Percentiles rank a stretch among this genome's conserved stretches.
Conservation (phyloP, 768 basidiomycete species). For the Aureoboletus auriporus region DNA sequence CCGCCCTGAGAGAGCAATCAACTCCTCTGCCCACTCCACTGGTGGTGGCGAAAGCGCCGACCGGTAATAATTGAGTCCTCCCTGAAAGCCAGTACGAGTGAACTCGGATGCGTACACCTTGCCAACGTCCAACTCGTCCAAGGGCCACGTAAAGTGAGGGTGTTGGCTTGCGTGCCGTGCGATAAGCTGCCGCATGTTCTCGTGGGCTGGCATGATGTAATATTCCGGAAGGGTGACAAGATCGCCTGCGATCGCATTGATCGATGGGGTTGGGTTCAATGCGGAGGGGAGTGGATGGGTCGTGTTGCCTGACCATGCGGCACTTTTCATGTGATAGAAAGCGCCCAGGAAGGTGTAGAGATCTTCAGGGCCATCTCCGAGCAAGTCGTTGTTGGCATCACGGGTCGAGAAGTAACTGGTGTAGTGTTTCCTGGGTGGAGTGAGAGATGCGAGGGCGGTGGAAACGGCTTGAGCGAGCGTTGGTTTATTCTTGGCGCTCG, state of each 20-base stretch:
- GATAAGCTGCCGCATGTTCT: slow-evolving; percentile 51
- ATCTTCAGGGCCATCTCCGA: slow-evolving; percentile 14
- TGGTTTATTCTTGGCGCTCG: slow-evolving; percentile 2
- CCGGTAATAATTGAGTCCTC: slow-evolving; percentile 58
- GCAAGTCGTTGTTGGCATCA: slow-evolving; percentile 45
- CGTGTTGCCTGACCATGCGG: slow-evolving; percentile 43
- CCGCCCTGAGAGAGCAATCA: slow-evolving; percentile 43
- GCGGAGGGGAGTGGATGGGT: slow-evolving; percentile 35
- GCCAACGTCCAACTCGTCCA: slow-evolving; percentile 40
- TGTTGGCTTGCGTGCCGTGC: slow-evolving; percentile 31
- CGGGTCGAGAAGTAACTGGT: slow-evolving; percentile 45
- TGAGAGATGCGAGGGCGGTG: slow-evolving; percentile 34
- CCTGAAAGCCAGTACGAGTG: slow-evolving; percentile 54
- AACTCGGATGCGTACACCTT: slow-evolving; percentile 48
- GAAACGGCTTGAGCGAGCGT: slow-evolving; percentile 5
- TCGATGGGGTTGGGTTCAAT: slow-evolving; percentile 18
- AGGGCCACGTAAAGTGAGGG: slow-evolving; percentile 38
- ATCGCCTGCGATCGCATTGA: slow-evolving; percentile 25
- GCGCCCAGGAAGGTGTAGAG: slow-evolving; percentile 21
- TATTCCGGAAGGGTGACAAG: slow-evolving; percentile 49
- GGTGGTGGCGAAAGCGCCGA: slow-evolving; percentile 31
- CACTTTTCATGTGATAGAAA: slow-evolving; percentile 51
- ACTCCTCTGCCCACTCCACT: slow-evolving; percentile 34
- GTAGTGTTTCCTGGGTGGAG: slow-evolving; percentile 58
- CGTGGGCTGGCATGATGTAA: slow-evolving; percentile 56